Evolutionary conservation across 345 rosid genomes (phyloP), one percentile per base, ranked within the genome.

Genomic region (Euclidium syriacum): DNA sequence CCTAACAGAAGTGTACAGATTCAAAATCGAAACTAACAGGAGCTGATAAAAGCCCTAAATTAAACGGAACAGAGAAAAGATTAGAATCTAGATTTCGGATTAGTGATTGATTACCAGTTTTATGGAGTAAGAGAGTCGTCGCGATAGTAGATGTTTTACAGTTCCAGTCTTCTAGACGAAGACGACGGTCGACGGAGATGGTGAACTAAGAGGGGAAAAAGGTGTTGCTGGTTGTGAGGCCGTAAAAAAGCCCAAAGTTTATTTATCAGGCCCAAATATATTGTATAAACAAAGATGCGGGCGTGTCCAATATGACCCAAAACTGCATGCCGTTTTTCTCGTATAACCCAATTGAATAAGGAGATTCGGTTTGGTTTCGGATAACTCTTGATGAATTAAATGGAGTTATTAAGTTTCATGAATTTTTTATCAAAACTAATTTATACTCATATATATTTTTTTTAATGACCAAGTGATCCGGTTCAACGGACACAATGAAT

Each of bases 51-150:
- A 49, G 36, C 10, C 27, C n/a, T 33, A 43, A 65, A 43, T 17
- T 2, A 42, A 42, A 2, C 42, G 40, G 2, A 41, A 15, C 0
- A 5, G 11, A 22, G 5, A 19, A 2, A 14, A 38, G 15, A n/a
- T n/a, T 1, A 3, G 26, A 58, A 58, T 11, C 14, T 0, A 30
- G 18, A 15, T 38, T 46, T 26, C 1, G 6, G 49, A 5, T 38
- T 7, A 48, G 30, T 32, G 61, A n/a, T 19, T 0, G 36, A 18
- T 52, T 68, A 52, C 73, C 61, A 51, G 54, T 23, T 59, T 33
- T 4, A 17, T 10, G 10, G 18, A 16, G 20, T 11, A n/a, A 48
- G 24, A 67, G 33, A 36, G 6, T 35, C 55, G 38, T 17, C 29
- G 20, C 11, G 12, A 10, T 19, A 16, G 36, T 19, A 16, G 36